Evolutionary conservation across 129 eudicot genomes (phyloP), one percentile per base, ranked within the genome.

Genomic region (Ambrosia trifida): DNA sequence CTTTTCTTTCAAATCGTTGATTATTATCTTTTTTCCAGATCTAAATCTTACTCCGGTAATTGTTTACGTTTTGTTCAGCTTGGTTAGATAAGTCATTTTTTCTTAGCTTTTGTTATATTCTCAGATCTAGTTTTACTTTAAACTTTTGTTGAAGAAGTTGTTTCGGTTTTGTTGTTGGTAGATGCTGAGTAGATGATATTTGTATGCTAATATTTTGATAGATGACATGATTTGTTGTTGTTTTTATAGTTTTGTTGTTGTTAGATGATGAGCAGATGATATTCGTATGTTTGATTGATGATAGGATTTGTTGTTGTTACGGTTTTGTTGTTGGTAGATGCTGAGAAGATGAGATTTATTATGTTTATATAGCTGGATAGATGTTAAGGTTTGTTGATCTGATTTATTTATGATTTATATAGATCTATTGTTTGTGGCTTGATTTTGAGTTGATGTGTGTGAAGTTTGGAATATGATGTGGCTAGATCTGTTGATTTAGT

Each of bases 391-490:
- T 63, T 9, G 8, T 44, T 75, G 84, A 62, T 79, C 75, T 73
- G 65, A 43, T 79, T 64, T 51, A 24, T 24, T 24, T 24, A 24
- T n/a, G n/a, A 35, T 67, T 57, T 70, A 5, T 64, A 0, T 63
- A 56, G 84, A 81, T 81, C 84, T 81, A 75, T 11, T 13, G 3
- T 38, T 47, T 72, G 12, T 62, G 16, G 66, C n/a, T n/a, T 16
- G 5, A 66, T 18, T 7, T 45, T 66, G n/a, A 16, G 6, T 16
- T 53, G 3, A 46, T 45, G 1, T 10, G 28, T 19, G 46, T 38
- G 24, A 4, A 28, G 17, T 35, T 66, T 35, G 12, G 35, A 8
- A 1, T 68, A 36, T 45, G 45, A 36, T 18, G 50, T 52, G 1
- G 32, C 71, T 30, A 77, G 76, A 77, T 79, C 74, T 72, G 62